A percentile compares a stretch with the other conserved stretches of the same genome.
phyloP scores from a whole-genome alignment of 441 rosid species.

The Euphorbia celastroides region DNA sequence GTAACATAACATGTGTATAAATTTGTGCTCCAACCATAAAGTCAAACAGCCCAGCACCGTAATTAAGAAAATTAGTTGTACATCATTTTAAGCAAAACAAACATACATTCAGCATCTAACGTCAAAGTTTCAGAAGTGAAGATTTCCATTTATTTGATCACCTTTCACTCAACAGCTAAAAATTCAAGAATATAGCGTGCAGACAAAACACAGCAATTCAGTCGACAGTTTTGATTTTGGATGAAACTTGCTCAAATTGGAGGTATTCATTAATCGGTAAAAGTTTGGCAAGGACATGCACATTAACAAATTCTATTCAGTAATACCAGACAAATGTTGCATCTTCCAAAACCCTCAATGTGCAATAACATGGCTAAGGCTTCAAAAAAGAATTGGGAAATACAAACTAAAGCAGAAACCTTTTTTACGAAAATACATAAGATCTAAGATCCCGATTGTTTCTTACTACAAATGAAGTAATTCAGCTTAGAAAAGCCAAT shows the following conservation, averaged over 20 bases:
- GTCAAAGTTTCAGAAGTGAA: too few relatives aligned
- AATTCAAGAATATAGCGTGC: not conserved
- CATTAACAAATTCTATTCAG: not conserved
- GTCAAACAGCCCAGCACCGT: too few relatives aligned
- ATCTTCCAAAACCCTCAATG: not conserved
- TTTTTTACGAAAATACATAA: constrained; percentile 17
- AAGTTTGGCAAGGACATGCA: not conserved
- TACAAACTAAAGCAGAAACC: not conserved
- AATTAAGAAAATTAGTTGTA: too few relatives aligned
- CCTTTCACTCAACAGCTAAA: not conserved
- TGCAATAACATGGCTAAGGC: not conserved
- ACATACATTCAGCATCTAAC: too few relatives aligned
- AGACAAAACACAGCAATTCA: not conserved
- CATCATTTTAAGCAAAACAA: too few relatives aligned
- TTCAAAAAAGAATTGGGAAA: not conserved
- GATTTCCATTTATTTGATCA: not conserved
- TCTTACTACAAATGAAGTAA: constrained; percentile 20
- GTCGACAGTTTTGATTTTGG: not conserved
- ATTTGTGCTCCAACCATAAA: too few relatives aligned
- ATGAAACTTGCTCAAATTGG: not conserved
- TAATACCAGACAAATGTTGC: not conserved
- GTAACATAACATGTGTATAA: too few relatives aligned
- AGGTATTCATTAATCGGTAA: not conserved
- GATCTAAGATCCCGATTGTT: constrained; percentile 28
- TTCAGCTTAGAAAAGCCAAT: constrained; percentile 63